These are phyloP conservation scores for Epichloe aotearoae DNA, from an alignment of 2,329 filamentous ascomycete genomes.

Conservation along the genomic window DNA sequence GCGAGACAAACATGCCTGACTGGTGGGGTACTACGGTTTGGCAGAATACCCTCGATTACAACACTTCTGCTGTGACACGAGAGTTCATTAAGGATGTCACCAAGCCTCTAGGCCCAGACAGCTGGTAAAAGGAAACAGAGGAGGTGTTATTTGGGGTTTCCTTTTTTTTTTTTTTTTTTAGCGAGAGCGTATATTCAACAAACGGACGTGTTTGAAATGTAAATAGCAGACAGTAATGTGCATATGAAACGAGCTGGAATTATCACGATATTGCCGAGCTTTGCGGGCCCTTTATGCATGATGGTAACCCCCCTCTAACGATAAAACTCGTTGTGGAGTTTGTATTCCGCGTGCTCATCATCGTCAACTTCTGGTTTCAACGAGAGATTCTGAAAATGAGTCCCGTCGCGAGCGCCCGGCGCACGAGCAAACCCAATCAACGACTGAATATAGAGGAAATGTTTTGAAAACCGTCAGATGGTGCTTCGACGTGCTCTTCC, in stretches of 20 bases:
- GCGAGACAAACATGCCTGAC: constrained; percentile 26
- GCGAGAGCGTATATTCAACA: background rate
- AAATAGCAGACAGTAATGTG: constrained; percentile 1
- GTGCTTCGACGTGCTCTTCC: too few species aligned
- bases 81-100: constrained; percentile 12
- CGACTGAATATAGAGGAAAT: too few species aligned
- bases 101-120: constrained; percentile 16
- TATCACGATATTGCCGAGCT: background rate
- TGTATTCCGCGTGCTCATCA: too few species aligned
- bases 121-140: constrained; percentile 11
- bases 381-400: too few species aligned
- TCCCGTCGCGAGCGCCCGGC: too few species aligned
- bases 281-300: too few species aligned
- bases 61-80: constrained; percentile 16
- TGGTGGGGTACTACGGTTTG: constrained; percentile 33
- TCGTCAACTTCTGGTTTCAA: too few species aligned
- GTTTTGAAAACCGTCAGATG: too few species aligned
- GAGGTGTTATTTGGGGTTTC: background rate
- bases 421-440: too few species aligned
- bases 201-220: background rate
- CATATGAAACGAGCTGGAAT: background rate
- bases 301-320: too few species aligned
- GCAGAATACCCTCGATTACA: constrained; percentile 18
- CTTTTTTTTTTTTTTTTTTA: background rate
- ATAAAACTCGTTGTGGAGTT: too few species aligned